Conservation (phyloP, 129 eudicot genomes). For the Smallanthus sonchifolius region DNA sequence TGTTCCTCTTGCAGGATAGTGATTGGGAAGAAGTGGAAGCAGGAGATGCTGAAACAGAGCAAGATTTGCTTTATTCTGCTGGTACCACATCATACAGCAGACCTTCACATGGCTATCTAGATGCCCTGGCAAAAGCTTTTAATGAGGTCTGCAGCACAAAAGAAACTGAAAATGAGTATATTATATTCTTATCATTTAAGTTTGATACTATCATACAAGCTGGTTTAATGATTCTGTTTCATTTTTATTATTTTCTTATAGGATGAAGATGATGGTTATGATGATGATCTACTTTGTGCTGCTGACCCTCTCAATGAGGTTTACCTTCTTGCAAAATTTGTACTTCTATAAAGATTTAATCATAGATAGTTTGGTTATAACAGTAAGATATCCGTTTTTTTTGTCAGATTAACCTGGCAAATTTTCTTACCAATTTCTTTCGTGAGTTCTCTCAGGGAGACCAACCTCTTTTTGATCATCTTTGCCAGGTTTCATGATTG, state of each 20-base stretch:
- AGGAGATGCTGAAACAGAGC: slow-evolving; percentile 48
- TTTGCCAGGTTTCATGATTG: slow-evolving; percentile 59
- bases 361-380: not conserved
- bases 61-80: slow-evolving; percentile 42
- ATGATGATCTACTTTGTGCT: slow-evolving; percentile 69
- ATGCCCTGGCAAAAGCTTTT: slow-evolving; percentile 81
- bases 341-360: not conserved
- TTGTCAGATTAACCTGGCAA: slow-evolving; percentile 70
- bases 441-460: slow-evolving; percentile 67
- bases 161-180: not conserved
- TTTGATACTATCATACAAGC: not conserved
- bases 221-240: slow-evolving; percentile 1
- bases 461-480: slow-evolving; percentile 59
- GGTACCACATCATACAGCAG: slow-evolving; percentile 50
- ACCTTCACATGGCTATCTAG: slow-evolving; percentile 63
- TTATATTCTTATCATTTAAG: not conserved
- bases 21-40: slow-evolving; percentile 92
- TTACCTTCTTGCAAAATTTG: slow-evolving; percentile 7
- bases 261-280: slow-evolving; percentile 72
- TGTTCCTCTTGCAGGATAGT: slow-evolving; percentile 57
- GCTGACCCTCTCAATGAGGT: slow-evolving; percentile 95
- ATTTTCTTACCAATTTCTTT: slow-evolving; percentile 54
- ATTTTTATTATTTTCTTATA: slow-evolving; percentile 16
- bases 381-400: not conserved
- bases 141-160: slow-evolving; percentile 43